These are phyloP conservation scores for Schizochytrium sp. DNA, from an alignment of 108 stramenopile species.

Conservation along the genomic window DNA sequence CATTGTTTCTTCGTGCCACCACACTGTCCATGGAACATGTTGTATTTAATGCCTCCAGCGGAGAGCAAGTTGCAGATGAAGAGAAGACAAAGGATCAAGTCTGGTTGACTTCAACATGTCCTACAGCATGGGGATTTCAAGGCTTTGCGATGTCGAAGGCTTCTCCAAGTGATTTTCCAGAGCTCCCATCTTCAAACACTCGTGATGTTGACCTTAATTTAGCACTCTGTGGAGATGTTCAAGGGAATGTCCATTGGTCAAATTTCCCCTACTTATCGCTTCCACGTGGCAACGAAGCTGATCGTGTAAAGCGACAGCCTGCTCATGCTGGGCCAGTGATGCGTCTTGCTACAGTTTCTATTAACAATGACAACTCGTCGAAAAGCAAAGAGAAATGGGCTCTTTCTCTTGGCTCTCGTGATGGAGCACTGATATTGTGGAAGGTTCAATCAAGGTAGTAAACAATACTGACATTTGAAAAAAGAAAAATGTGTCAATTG, in stretches of 20 bases:
- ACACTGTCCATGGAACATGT: background rate
- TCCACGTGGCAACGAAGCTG: background rate
- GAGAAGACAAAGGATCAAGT: conserved; percentile 20
- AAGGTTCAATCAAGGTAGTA: background rate
- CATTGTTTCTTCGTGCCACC: conserved; percentile 19
- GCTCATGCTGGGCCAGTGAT: background rate
- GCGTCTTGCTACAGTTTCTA: background rate
- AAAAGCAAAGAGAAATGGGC: background rate
- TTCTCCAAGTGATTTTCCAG: background rate
- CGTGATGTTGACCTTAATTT: background rate
- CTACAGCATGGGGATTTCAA: background rate
- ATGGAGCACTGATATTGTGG: background rate
- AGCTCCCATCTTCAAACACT: background rate
- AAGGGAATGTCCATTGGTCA: background rate
- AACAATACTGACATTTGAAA: background rate
- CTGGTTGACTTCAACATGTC: background rate
- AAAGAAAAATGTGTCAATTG: background rate
- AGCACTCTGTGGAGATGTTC: background rate
- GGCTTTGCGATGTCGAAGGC: background rate
- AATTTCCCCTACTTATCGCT: conserved; percentile 10
- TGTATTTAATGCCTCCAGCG: conserved; percentile 2
- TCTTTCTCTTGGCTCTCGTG: background rate
- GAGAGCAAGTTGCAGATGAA: background rate
- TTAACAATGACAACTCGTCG: background rate
- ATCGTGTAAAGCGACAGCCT: background rate